Base-by-base conservation (phyloP, 2,329 filamentous ascomycete genomes). In the Colletotrichum paranaense region DNA sequence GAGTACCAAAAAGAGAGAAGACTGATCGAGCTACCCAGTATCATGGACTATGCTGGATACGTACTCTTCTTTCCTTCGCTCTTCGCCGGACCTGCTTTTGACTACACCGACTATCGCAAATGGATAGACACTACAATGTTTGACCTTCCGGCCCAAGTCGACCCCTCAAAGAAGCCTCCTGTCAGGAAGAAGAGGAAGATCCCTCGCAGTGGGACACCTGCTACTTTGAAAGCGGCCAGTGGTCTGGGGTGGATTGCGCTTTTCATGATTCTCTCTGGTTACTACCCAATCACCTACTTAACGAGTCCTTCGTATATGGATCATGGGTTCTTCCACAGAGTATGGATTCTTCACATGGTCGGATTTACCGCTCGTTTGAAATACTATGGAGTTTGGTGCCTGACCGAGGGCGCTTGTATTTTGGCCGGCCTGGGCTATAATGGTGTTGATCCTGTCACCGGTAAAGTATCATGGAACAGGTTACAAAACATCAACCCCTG, bases 91-190 rank as follows among this genome's bases (percentile, higher is more conserved):
- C 97, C 97, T 0, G 93, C 97, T 0, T 98, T 98, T 80, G 97
- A 99, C 82, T 99, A 93, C 80, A 92, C 92, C 74, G 96, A 99
- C 80, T 99, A 98, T 84, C 92, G 91, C 67, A 91, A 92, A 64
- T 99, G 96, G 93, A 92, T 99, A 75, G 95, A 97, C 78, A 97
- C 95, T 3, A 93, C 92, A 76, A 97, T 99, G 92, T 99, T 99
- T 81, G 93, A 97, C 42, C 87, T 97, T 1, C 94, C 95, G 1
- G 88, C 92, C 1, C 92, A 92, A 12, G 89, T 93, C n/a, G 95
- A 98, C 77, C 94, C 95, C 0, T 88, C 93, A 30, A 97, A 96
- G 83, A 94, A 92, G 69, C 94, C 97, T 5, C 92, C 92, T 0
- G 97, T 95, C 1, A 91, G 95, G 60, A 97, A 95, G 87, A 95